Conservation (phyloP, 257 asterid genomes). For the Paraleonurus japonicus region DNA sequence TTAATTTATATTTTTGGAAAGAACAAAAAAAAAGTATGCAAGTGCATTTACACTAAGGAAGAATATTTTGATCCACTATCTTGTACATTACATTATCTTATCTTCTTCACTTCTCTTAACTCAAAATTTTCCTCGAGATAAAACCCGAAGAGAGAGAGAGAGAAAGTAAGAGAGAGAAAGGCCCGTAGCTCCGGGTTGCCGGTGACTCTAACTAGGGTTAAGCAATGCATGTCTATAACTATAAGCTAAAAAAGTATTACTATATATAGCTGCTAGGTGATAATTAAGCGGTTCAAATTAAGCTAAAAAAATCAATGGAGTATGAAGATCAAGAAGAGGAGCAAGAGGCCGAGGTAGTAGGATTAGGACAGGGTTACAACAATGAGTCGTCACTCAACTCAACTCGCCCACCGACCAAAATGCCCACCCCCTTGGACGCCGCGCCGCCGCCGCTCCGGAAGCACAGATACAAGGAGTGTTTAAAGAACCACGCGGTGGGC, state of each 20-base stretch:
- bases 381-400: constrained; percentile 30
- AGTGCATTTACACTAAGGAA: neutral
- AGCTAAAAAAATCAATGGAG: constrained; percentile 43
- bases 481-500: constrained; percentile 74
- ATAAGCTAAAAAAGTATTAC: constrained; percentile 17
- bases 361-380: constrained; percentile 34
- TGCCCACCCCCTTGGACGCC: constrained; percentile 29
- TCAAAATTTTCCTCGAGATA: neutral
- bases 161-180: neutral
- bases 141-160: neutral
- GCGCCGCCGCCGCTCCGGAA: constrained; percentile 33
- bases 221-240: constrained; percentile 13
- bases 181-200: constrained; percentile 23
- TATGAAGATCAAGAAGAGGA: constrained; percentile 58
- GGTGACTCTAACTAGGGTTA: constrained; percentile 30
- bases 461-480: constrained; percentile 59
- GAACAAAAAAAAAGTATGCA: neutral
- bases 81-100: constrained; percentile 34
- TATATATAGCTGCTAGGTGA: constrained; percentile 20
- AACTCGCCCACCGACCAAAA: constrained; percentile 26
- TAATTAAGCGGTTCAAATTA: constrained; percentile 22
- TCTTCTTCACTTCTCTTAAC: constrained; percentile 34
- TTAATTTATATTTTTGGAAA: neutral
- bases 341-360: constrained; percentile 36
- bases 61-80: constrained; percentile 34